phyloP scores from a whole-genome alignment of 2,329 filamentous ascomycete genomes.

The Claviceps sp. region DNA sequence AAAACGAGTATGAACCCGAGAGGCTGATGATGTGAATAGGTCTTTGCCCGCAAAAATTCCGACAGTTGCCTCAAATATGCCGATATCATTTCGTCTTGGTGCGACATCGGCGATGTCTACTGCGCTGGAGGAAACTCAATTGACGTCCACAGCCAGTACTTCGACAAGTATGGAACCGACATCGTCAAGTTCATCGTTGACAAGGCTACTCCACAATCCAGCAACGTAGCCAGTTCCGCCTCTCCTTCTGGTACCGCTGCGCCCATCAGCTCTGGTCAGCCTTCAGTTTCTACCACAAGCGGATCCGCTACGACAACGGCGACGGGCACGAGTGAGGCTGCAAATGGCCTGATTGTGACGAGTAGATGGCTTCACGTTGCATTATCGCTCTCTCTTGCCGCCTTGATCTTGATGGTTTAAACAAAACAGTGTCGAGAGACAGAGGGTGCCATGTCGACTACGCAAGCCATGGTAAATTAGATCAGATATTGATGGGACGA shows the following conservation, averaged over 20 bases:
- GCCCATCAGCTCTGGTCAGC: neutral
- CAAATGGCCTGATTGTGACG: neutral
- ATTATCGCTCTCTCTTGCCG: slow-evolving; percentile 1
- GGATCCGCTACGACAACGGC: neutral
- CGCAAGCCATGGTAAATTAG: neutral
- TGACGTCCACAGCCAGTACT: slow-evolving; percentile 22
- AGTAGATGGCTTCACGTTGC: slow-evolving; percentile 3
- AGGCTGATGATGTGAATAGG: slow-evolving; percentile 12
- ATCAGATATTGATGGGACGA: neutral
- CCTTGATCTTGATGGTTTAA: slow-evolving; percentile 1
- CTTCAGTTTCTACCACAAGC: neutral
- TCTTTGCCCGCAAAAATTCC: slow-evolving; percentile 23
- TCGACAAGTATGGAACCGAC: slow-evolving; percentile 20
- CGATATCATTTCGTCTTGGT: slow-evolving; percentile 25
- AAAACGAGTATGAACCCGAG: neutral
- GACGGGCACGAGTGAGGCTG: neutral
- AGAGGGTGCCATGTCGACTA: neutral
- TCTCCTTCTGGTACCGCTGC: neutral
- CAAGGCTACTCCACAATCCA: slow-evolving; percentile 11
- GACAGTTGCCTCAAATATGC: slow-evolving; percentile 22
- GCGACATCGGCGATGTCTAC: slow-evolving; percentile 28
- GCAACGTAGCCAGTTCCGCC: slow-evolving; percentile 1
- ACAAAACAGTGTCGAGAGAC: neutral
- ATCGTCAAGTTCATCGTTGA: slow-evolving; percentile 23
- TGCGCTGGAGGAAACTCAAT: slow-evolving; percentile 21